Evolutionary conservation across 345 rosid genomes (phyloP).

Genomic region (Lepidium aucheri): DNA sequence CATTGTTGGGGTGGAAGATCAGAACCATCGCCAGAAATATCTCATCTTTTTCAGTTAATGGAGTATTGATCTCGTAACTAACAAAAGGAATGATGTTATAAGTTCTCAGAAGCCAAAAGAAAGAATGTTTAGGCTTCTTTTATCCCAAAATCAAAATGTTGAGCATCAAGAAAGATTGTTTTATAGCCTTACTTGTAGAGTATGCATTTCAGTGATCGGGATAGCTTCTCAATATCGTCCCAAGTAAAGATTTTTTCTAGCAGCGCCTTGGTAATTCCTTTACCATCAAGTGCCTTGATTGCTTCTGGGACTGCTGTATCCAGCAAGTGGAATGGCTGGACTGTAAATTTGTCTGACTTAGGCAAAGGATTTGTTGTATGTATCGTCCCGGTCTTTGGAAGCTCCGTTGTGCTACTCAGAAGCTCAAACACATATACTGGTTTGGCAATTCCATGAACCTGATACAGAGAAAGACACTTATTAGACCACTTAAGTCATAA

Average conservation of each 20-base stretch:
- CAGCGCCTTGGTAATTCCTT: conserved; percentile 28
- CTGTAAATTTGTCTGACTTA: conserved; percentile 31
- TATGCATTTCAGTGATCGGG: conserved; percentile 37
- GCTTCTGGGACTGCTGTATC: conserved; percentile 28
- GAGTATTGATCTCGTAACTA: conserved; percentile 55
- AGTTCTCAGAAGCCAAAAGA: neutral
- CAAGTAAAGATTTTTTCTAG: conserved; percentile 31
- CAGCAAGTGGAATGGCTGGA: conserved; percentile 18
- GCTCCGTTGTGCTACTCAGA: conserved; percentile 31
- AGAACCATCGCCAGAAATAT: conserved; percentile 42
- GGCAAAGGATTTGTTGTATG: neutral
- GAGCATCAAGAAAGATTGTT: neutral
- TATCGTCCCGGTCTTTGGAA: conserved; percentile 15
- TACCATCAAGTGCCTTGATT: conserved; percentile 24
- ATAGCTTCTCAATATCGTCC: conserved; percentile 45
- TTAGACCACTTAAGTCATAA: neutral
- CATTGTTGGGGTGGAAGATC: conserved; percentile 64
- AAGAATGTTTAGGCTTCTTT: neutral
- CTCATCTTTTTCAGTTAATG: conserved; percentile 46
- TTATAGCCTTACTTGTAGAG: conserved; percentile 52
- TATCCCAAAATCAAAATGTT: neutral
- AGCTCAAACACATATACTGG: conserved; percentile 51
- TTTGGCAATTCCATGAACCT: conserved; percentile 43
- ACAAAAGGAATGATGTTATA: neutral
- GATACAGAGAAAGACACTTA: conserved; percentile 1